These are phyloP conservation scores for Pisolithus marmoratus DNA, from an alignment of 768 basidiomycete species.

Conservation along the genomic window DNA sequence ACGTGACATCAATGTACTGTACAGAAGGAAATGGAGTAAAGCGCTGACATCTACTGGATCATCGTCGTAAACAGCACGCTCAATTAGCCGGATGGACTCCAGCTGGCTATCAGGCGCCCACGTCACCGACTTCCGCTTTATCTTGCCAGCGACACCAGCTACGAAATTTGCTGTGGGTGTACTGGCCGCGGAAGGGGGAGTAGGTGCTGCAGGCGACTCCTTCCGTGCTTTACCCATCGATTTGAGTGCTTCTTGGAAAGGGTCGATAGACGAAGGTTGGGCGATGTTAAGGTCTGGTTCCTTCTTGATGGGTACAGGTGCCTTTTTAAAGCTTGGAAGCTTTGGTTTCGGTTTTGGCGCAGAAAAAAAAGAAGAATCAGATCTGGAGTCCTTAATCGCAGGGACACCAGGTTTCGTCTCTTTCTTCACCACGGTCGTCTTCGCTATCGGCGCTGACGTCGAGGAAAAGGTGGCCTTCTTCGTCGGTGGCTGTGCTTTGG, in stretches of 20 bases:
- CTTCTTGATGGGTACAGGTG: conserved; percentile 44
- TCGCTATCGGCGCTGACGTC: conserved; percentile 25
- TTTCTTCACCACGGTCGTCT: conserved; percentile 48
- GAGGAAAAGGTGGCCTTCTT: conserved; percentile 57
- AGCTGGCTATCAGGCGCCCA: conserved; percentile 75
- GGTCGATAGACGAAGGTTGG: conserved; percentile 71
- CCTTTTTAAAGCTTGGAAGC: conserved; percentile 84
- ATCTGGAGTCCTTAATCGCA: conserved; percentile 68
- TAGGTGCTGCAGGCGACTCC: conserved; percentile 56
- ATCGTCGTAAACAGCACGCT: conserved; percentile 84
- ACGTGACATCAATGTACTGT: conserved; percentile 48
- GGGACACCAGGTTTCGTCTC: conserved; percentile 36
- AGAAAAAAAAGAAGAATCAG: conserved; percentile 86
- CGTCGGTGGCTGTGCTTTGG: conserved; percentile 46
- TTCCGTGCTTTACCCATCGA: conserved; percentile 60
- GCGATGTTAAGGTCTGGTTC: conserved; percentile 57
- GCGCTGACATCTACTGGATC: conserved; percentile 81
- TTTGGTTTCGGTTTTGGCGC: conserved; percentile 80
- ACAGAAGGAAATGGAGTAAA: conserved; percentile 36
- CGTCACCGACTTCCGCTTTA: conserved; percentile 72
- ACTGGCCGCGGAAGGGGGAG: conserved; percentile 41
- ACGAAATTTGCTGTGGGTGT: conserved; percentile 29
- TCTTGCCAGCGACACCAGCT: conserved; percentile 37
- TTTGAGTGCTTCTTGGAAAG: conserved; percentile 80
- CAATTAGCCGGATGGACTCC: conserved; percentile 72